Conservation (phyloP, 768 basidiomycete genomes). For the Mycena floridula region DNA sequence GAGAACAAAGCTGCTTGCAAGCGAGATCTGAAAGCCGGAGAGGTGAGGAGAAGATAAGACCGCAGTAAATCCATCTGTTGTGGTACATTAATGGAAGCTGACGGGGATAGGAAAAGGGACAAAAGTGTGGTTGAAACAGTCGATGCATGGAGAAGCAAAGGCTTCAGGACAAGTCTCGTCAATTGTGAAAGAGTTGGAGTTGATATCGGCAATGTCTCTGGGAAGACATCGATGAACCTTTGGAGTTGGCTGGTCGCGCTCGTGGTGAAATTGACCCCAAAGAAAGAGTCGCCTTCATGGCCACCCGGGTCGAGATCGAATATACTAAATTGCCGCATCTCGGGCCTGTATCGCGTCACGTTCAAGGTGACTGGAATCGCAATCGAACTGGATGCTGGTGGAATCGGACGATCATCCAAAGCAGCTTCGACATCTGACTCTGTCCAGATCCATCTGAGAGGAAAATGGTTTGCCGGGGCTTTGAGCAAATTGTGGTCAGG, state of each 20-base stretch:
- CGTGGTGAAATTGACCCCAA: slow-evolving; percentile 17
- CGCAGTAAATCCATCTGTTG: slow-evolving; percentile 64
- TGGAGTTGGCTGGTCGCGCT: slow-evolving; percentile 27
- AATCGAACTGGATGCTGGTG: neutral
- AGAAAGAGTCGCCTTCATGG: slow-evolving; percentile 19
- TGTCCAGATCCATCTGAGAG: slow-evolving; percentile 62
- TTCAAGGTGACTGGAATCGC: neutral
- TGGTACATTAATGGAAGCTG: slow-evolving; percentile 60
- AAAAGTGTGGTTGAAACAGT: slow-evolving; percentile 65
- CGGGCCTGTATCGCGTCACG: slow-evolving; percentile 22
- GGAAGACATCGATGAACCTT: slow-evolving; percentile 53
- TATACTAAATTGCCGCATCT: slow-evolving; percentile 40
- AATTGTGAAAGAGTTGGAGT: slow-evolving; percentile 61
- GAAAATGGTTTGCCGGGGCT: slow-evolving; percentile 13
- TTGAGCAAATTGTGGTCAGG: slow-evolving; percentile 58
- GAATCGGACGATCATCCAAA: slow-evolving; percentile 26
- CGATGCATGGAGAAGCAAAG: slow-evolving; percentile 55
- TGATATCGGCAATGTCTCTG: slow-evolving; percentile 49
- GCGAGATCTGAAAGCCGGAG: slow-evolving; percentile 66
- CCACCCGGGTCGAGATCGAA: slow-evolving; percentile 68
- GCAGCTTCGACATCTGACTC: slow-evolving; percentile 41
- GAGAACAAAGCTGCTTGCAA: slow-evolving; percentile 73
- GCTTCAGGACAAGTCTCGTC: slow-evolving; percentile 53
- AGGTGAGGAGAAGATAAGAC: slow-evolving; percentile 70
- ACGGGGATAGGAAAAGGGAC: slow-evolving; percentile 54